These are phyloP conservation scores for Hura crepitans DNA, from an alignment of 441 rosid genomes.

Conservation along the genomic window DNA sequence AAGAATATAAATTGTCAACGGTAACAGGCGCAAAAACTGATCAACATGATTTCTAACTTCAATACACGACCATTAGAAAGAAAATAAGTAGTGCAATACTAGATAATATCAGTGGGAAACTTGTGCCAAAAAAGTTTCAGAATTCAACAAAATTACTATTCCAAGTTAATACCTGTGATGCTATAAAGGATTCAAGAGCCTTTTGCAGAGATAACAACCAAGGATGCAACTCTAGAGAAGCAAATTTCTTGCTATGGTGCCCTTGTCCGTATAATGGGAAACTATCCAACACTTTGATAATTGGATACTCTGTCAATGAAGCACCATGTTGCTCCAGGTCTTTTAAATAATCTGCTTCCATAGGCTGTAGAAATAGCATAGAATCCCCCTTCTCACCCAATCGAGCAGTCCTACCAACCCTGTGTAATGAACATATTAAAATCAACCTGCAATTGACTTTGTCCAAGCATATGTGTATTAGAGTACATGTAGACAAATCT, in stretches of 20 bases:
- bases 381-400: slow-evolving; percentile 92
- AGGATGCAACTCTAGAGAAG: slow-evolving; percentile 68
- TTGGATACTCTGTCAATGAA: slow-evolving; percentile 64
- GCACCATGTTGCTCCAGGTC: slow-evolving; percentile 86
- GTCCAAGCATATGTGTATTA: neutral
- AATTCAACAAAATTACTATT: neutral
- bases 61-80: neutral
- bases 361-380: slow-evolving; percentile 75
- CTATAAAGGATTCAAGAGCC: slow-evolving; percentile 64
- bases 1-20: neutral
- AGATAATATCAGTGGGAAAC: neutral
- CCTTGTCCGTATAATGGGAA: slow-evolving; percentile 49
- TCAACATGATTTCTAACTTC: neutral
- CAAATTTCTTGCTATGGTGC: slow-evolving; percentile 44
- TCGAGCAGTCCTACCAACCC: slow-evolving; percentile 97
- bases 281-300: slow-evolving; percentile 66
- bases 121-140: neutral
- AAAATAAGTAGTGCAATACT: neutral
- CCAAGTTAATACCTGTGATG: slow-evolving; percentile 41
- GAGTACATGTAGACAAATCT: neutral
- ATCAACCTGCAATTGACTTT: slow-evolving; percentile 13
- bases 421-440: slow-evolving; percentile 34
- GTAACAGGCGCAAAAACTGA: neutral
- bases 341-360: slow-evolving; percentile 71
- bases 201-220: slow-evolving; percentile 69